A percentile compares a stretch with the other conserved stretches of the same genome.
Evolutionary conservation across 352 stramenopile species (phyloP).

Genomic region (Phytophthora sansomeana): DNA sequence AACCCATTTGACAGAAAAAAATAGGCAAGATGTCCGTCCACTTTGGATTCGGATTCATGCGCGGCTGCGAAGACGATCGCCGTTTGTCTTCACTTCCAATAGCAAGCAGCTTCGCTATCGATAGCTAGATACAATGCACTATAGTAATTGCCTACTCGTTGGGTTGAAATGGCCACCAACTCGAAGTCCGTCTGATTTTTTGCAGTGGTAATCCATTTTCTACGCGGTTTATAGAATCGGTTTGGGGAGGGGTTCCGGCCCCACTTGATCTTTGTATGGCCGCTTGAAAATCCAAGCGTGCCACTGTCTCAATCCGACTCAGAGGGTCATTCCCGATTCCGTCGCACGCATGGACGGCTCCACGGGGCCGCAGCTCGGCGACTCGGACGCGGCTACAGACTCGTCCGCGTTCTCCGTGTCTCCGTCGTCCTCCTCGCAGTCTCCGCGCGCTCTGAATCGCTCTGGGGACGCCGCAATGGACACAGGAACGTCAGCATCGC

Average conservation of each 20-base stretch:
- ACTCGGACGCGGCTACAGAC: constrained; percentile 11
- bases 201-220: constrained; percentile 6
- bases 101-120: too few relatives aligned
- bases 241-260: constrained; percentile 1
- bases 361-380: constrained; percentile 4
- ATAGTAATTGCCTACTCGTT: neutral
- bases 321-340: constrained; percentile 16
- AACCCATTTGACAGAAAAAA: constrained; percentile 9
- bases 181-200: constrained; percentile 12
- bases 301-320: constrained; percentile 1
- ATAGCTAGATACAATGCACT: too few relatives aligned
- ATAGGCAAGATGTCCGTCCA: too few relatives aligned
- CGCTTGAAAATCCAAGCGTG: constrained; percentile 29
- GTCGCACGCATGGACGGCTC: constrained; percentile 23
- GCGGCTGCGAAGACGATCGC: neutral
- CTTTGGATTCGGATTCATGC: too few relatives aligned
- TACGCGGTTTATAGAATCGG: neutral
- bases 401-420: constrained; percentile 33
- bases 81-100: too few relatives aligned
- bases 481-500: constrained; percentile 8
- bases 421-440: constrained; percentile 21
- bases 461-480: constrained; percentile 13
- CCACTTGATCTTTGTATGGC: constrained; percentile 31
- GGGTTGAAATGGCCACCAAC: neutral
- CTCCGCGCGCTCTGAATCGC: constrained; percentile 11